Evolutionary conservation across 2,329 filamentous ascomycete genomes (phyloP).

Genomic region (Cladophialophora yegresii): DNA sequence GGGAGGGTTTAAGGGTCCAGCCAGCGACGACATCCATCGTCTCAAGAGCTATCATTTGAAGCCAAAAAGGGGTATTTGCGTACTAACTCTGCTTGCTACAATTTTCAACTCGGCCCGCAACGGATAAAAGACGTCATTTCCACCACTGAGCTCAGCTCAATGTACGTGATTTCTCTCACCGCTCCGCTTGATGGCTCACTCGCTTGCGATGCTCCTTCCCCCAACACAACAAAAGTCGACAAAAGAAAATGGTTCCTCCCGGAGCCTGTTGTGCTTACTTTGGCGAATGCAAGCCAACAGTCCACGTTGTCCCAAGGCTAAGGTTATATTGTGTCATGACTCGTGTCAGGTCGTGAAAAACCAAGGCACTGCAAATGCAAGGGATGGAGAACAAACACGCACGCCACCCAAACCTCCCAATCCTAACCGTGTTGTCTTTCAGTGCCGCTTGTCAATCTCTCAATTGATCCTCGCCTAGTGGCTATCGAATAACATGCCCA

Average conservation of each 20-base stretch:
- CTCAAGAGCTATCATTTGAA: constrained; percentile 24
- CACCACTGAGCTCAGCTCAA: constrained; percentile 17
- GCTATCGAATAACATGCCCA: constrained; percentile 11
- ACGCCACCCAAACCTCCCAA: constrained; percentile 4
- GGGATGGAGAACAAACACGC: constrained; percentile 16
- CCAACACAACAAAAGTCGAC: constrained; percentile 2
- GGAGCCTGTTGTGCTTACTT: not conserved
- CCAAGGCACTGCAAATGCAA: constrained; percentile 23
- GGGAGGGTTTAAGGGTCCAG: too few species aligned
- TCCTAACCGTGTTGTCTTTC: not conserved
- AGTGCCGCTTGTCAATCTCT: not conserved
- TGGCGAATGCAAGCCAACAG: not conserved
- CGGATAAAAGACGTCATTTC: constrained; percentile 9
- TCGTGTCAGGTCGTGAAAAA: constrained; percentile 23
- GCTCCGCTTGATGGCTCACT: not conserved
- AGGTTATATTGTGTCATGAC: constrained; percentile 24
- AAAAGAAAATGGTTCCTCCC: constrained; percentile 7
- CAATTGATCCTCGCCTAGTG: not conserved
- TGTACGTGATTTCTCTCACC: not conserved
- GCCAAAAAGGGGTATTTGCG: constrained; percentile 26
- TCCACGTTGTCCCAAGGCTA: constrained; percentile 5
- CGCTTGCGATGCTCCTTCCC: not conserved
- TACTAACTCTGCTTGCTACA: constrained; percentile 16
- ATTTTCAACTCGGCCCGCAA: constrained; percentile 13
- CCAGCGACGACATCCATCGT: not conserved